Evolutionary conservation across 805 yeast genomes (phyloP), one percentile per base, ranked within the genome.

Genomic region (Wickerhamiella slavikovae): DNA sequence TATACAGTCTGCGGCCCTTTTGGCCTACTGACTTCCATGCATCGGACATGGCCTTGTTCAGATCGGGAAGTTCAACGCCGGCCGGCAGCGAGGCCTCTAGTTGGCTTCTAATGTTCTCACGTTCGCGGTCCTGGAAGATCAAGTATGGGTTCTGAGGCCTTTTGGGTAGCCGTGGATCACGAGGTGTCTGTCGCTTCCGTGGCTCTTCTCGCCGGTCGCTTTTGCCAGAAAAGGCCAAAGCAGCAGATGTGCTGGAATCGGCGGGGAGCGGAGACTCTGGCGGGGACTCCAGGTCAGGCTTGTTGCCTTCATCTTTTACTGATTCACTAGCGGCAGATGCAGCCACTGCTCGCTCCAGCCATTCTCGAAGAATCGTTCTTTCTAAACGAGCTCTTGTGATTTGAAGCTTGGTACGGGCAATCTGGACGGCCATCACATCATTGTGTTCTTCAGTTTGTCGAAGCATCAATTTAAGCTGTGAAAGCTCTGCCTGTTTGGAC

Each of bases 121-220:
- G 77, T 44, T 79, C 91, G 54, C 66, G 55, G 35, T 83, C 95
- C 52, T 94, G 83, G 45, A 75, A 82, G 22, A 79, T 65, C 37
- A 79, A 58, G 44, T 82, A 83, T 4, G 94, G 93, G 49, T 82
- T 83, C 3, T 89, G 73, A 4, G 94, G 93, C 43, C 91, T 62
- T 42, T 76, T 79, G 14, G 94, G 95, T 43, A 74, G 62, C 40
- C 70, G 71, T 7, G 93, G 93, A 49, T 82, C 92, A 42, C 82
- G 66, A 7, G 62, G 58, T 29, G 58, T 58, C 27, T 40, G 55
- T 35, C 29, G 29, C 28, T 34, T 37, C 42, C 28, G 37, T 31
- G 32, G 7, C 28, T 24, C 30, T 5, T 24, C 17, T 16, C 28
- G 31, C n/a, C 17, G 13, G 15, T 14, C 2, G 27, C 29, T 12